phyloP scores from a whole-genome alignment of 257 asterid genomes.

The Paraleonurus japonicus region DNA sequence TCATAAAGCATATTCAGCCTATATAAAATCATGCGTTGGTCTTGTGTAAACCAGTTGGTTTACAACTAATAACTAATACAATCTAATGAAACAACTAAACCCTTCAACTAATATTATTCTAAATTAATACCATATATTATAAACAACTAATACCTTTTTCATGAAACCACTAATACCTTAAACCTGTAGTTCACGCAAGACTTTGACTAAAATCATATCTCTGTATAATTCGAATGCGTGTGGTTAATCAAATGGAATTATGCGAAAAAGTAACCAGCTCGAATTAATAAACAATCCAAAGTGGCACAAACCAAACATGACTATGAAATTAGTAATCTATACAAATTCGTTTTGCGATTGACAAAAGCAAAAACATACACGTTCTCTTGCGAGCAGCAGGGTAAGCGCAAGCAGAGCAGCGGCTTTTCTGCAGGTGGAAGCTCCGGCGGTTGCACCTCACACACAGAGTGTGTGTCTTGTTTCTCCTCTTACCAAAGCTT shows the following conservation, averaged over 20 bases:
- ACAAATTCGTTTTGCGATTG: not conserved
- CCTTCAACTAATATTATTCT: no score
- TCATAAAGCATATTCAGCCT: not conserved
- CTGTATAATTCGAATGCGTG: not conserved
- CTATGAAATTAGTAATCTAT: not conserved
- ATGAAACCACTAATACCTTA: no score
- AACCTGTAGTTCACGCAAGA: no score
- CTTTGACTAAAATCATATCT: not conserved
- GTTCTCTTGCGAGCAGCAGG: constrained; percentile 59
- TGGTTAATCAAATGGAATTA: not conserved
- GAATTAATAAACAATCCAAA: not conserved
- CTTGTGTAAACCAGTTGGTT: no score
- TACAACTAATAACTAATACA: no score
- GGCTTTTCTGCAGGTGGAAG: constrained; percentile 56
- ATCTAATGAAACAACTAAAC: no score
- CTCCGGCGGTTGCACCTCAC: constrained; percentile 57
- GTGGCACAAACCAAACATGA: not conserved
- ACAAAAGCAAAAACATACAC: constrained; percentile 26
- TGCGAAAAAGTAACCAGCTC: not conserved
- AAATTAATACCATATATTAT: no score
- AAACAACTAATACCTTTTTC: no score
- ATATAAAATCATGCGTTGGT: no score
- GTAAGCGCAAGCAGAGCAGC: constrained; percentile 53
- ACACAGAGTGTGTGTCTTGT: constrained; percentile 54
- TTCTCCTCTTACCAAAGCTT: constrained; percentile 49